These are phyloP conservation scores for Leptographium wingfieldii DNA, from an alignment of 2,329 filamentous ascomycete species.

Conservation along the genomic window DNA sequence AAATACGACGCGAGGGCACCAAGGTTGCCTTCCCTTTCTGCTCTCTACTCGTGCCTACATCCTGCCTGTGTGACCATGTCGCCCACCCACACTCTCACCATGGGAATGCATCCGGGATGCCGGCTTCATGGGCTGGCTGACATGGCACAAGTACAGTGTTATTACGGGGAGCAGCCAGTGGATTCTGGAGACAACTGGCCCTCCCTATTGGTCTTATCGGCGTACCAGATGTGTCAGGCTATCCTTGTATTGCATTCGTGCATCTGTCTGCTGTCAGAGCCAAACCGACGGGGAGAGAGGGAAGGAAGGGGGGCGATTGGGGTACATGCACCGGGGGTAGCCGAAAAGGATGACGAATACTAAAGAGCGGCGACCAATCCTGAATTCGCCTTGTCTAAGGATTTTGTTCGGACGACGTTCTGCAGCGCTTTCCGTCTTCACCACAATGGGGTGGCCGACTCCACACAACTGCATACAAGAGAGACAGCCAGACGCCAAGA, in stretches of 20 bases:
- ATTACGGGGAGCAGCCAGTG: not conserved
- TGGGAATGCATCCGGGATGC: not conserved
- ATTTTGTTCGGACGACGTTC: not conserved
- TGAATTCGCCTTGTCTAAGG: not conserved
- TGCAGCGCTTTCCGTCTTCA: not conserved
- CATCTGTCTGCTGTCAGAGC: not conserved
- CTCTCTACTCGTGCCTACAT: not conserved
- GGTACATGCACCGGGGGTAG: no score
- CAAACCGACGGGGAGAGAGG: not conserved
- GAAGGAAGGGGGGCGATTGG: no score
- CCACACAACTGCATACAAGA: not conserved
- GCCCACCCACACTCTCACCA: no score
- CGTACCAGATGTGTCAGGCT: not conserved
- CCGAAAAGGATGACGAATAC: not conserved
- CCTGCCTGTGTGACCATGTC: not conserved
- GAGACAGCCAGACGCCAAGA: no score
- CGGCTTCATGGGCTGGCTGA: not conserved
- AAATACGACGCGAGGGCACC: not conserved
- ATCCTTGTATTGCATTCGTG: not conserved
- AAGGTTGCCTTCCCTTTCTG: not conserved
- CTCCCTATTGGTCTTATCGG: not conserved
- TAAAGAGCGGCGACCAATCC: not conserved
- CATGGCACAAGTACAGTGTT: not conserved
- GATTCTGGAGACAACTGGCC: not conserved
- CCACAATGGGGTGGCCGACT: not conserved